These are phyloP conservation scores for Fusarium kyushuense DNA, from an alignment of 2,329 filamentous ascomycete species.

Conservation along the genomic window DNA sequence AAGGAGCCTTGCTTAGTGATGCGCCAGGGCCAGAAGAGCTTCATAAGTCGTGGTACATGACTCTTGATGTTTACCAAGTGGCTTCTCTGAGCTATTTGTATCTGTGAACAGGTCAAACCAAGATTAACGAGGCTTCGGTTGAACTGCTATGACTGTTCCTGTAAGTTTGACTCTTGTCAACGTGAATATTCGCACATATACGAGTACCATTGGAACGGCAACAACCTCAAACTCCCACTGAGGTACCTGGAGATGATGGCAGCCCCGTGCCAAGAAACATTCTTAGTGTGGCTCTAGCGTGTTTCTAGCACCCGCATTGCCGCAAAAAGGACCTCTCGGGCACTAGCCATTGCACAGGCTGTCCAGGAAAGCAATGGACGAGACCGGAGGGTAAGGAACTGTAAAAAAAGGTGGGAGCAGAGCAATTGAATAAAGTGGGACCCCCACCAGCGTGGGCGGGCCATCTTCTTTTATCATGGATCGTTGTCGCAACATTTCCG, in stretches of 20 bases:
- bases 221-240: neutral
- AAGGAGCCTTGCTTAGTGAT: conserved; percentile 34
- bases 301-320: conserved; percentile 38
- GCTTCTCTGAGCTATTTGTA: conserved; percentile 11
- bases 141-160: neutral
- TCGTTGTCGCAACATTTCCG: conserved; percentile 44
- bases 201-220: neutral
- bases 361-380: conserved; percentile 17
- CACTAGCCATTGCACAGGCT: conserved; percentile 16
- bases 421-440: conserved; percentile 29
- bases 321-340: conserved; percentile 10
- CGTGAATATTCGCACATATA: conserved; percentile 13
- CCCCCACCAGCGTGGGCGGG: conserved; percentile 44
- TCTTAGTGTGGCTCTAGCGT: conserved; percentile 37
- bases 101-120: neutral
- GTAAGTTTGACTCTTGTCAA: neutral
- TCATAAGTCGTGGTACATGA: conserved; percentile 29
- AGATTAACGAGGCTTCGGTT: neutral
- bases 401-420: neutral
- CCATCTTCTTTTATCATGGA: conserved; percentile 48
- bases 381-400: conserved; percentile 21
- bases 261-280: conserved; percentile 29
- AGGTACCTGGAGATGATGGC: conserved; percentile 22
- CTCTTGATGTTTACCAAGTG: conserved; percentile 4
- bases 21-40: conserved; percentile 29